Percentiles rank a stretch among this genome's conserved stretches.
Evolutionary conservation across 1,139 yeast genomes (phyloP).

Genomic region (Pichia terricola): DNA sequence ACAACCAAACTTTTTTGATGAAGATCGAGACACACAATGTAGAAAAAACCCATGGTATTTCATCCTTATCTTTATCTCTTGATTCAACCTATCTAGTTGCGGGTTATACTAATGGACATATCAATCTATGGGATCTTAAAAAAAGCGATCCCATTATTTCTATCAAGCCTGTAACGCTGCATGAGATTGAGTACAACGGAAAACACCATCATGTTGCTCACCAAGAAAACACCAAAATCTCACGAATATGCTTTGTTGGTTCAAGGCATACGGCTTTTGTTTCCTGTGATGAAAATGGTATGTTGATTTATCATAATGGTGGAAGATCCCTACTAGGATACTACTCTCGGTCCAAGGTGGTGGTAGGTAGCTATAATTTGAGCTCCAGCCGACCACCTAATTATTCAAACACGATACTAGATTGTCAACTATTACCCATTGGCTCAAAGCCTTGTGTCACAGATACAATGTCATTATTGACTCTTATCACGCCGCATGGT

Average conservation of each 20-base stretch:
- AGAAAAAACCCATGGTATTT: slow-evolving; percentile 18
- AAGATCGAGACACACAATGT: slow-evolving; percentile 13
- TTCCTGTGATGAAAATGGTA: slow-evolving; percentile 52
- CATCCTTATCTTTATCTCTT: slow-evolving; percentile 31
- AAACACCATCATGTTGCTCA: slow-evolving; percentile 43
- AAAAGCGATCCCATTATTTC: slow-evolving; percentile 24
- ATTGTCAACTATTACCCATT: slow-evolving; percentile 17
- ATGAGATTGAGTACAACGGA: slow-evolving; percentile 13
- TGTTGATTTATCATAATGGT: slow-evolving; percentile 52
- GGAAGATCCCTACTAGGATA: slow-evolving; percentile 44
- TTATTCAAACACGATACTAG: slow-evolving; percentile 14
- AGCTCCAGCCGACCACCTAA: slow-evolving; percentile 1
- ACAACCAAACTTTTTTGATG: slow-evolving; percentile 34
- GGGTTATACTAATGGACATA: slow-evolving; percentile 36
- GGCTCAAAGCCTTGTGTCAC: slow-evolving; percentile 18
- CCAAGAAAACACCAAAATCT: slow-evolving; percentile 34
- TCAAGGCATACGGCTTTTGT: slow-evolving; percentile 48
- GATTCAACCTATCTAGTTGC: slow-evolving; percentile 43
- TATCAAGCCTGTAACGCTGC: slow-evolving; percentile 27
- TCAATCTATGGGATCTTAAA: slow-evolving; percentile 38
- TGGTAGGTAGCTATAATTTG: slow-evolving; percentile 41
- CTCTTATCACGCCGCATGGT: slow-evolving; percentile 46
- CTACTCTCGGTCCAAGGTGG: slow-evolving; percentile 38
- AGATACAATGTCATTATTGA: slow-evolving; percentile 41
- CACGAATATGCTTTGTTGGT: slow-evolving; percentile 45